These are phyloP conservation scores for Mimosa pudica DNA, from an alignment of 306 rosid genomes.

Conservation along the genomic window DNA sequence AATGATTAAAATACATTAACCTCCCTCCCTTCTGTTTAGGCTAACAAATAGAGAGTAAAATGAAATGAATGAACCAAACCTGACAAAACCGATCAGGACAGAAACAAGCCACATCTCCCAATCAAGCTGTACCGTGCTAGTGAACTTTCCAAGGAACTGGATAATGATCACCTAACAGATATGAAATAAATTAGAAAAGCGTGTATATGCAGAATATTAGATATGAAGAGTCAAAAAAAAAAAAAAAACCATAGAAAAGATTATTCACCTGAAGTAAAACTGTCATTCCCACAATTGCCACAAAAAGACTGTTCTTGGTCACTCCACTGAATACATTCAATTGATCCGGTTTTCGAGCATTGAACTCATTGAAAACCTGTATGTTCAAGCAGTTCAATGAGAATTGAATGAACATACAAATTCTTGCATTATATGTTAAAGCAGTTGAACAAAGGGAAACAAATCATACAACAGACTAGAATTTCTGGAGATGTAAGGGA, in stretches of 20 bases:
- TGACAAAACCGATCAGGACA: constrained; percentile 53
- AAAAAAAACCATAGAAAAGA: constrained; percentile 11
- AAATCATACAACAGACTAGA: background rate
- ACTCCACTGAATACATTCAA: constrained; percentile 80
- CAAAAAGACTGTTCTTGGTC: constrained; percentile 73
- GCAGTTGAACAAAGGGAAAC: background rate
- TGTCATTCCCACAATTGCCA: constrained; percentile 75
- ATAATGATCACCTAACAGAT: constrained; percentile 70
- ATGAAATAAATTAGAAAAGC: constrained; percentile 5
- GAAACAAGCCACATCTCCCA: constrained; percentile 74
- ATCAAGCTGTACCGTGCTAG: constrained; percentile 66
- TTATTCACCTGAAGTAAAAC: constrained; percentile 69
- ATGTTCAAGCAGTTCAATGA: constrained; percentile 18
- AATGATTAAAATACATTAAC: background rate
- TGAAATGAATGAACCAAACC: constrained; percentile 51
- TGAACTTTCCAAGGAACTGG: constrained; percentile 84
- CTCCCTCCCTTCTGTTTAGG: too few relatives aligned
- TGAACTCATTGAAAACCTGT: constrained; percentile 92
- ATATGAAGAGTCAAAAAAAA: background rate
- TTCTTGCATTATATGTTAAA: background rate
- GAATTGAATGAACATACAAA: constrained; percentile 17
- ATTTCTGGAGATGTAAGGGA: background rate
- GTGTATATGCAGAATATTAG: constrained; percentile 1
- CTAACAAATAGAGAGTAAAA: background rate
- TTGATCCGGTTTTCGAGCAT: constrained; percentile 95